Evolutionary conservation across 305 asterid species (phyloP).

Genomic region (Solanum hybrid): DNA sequence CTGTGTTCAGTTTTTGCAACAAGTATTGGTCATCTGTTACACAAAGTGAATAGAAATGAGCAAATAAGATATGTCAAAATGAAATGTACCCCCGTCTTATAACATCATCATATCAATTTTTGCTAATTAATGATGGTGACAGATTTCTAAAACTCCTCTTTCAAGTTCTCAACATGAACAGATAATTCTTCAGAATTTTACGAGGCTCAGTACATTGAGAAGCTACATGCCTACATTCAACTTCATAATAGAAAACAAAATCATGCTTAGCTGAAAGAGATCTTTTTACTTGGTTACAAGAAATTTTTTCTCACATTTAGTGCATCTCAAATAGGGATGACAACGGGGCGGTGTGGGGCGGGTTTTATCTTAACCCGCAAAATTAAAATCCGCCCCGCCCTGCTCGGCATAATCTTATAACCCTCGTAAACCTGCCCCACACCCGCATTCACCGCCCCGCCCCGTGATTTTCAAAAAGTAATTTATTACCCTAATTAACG

Average conservation of each 20-base stretch:
- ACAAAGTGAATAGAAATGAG: not conserved
- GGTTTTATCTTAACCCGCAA: not conserved
- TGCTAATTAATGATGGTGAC: not conserved
- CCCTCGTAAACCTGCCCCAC: not conserved
- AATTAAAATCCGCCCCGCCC: not conserved
- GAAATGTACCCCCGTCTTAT: not conserved
- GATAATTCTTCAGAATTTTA: not conserved
- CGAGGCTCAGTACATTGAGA: not conserved
- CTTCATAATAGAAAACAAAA: not conserved
- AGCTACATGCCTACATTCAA: not conserved
- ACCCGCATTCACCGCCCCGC: not conserved
- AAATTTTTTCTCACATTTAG: not conserved
- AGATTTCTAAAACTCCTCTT: not conserved
- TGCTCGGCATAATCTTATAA: not conserved
- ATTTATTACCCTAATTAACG: not conserved
- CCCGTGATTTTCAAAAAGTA: not conserved
- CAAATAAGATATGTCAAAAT: not conserved
- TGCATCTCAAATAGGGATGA: not conserved
- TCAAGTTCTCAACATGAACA: not conserved
- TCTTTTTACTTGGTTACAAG: not conserved
- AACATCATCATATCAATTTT: not conserved
- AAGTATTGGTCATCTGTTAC: not conserved
- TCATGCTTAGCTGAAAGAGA: not conserved
- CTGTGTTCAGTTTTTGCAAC: not conserved
- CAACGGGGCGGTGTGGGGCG: not conserved